Percentiles rank a stretch among this genome's conserved stretches.
These are phyloP conservation scores for Tardiomyces depauwii DNA, from an alignment of 1,139 yeast genomes.

Conservation along the genomic window DNA sequence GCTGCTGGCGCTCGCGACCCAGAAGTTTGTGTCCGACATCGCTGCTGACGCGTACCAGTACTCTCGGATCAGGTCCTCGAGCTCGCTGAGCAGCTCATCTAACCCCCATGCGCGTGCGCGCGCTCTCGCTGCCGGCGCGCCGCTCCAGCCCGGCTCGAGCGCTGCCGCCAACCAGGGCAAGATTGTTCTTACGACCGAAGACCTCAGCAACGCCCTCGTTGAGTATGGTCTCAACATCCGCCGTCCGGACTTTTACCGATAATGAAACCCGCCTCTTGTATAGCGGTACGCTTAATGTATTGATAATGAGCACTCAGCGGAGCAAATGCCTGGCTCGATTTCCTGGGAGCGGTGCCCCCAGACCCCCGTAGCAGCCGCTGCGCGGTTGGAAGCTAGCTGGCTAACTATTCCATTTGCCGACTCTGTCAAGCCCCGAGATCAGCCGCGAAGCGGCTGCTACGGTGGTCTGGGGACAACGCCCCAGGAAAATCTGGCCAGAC, in stretches of 20 bases:
- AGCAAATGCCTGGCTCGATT: not conserved
- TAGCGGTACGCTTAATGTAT: not conserved
- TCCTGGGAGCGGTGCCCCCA: not conserved
- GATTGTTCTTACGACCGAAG: conserved; percentile 79
- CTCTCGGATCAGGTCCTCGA: conserved; percentile 75
- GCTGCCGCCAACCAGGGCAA: conserved; percentile 25
- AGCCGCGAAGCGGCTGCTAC: not conserved
- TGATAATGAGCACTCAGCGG: not conserved
- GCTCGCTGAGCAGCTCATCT: conserved; percentile 71
- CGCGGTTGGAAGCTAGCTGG: too few species aligned
- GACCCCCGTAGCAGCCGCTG: too few species aligned
- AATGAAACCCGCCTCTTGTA: conserved; percentile 1
- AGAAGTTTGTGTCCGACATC: conserved; percentile 85
- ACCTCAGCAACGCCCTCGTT: conserved; percentile 71
- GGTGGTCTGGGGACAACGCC: too few species aligned
- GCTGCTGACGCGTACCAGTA: conserved; percentile 97
- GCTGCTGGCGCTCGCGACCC: conserved; percentile 86
- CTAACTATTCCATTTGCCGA: too few species aligned
- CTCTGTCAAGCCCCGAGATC: too few species aligned
- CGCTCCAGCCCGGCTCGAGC: conserved; percentile 28
- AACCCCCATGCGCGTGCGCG: conserved; percentile 84
- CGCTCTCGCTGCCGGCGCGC: conserved; percentile 61
- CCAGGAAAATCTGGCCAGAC: not conserved
- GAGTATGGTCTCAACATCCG: conserved; percentile 90
- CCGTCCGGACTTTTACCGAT: conserved; percentile 89